Conservation (phyloP, 768 basidiomycete species). For the Lentinula boryana region DNA sequence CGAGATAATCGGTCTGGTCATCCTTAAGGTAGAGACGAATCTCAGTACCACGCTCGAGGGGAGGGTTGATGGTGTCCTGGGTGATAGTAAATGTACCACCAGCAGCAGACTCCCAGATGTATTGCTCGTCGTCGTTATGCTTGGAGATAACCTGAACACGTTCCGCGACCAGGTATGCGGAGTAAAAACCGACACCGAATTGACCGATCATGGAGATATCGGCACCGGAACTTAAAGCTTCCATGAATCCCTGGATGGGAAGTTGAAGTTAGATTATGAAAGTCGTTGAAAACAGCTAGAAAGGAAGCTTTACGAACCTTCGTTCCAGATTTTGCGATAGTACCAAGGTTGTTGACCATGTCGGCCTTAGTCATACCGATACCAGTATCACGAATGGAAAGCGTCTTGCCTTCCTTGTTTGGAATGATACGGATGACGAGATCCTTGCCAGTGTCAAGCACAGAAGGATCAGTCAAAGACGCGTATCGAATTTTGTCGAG, state of each 20-base stretch:
- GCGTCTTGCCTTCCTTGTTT: slow-evolving; percentile 92
- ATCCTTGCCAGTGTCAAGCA: slow-evolving; percentile 87
- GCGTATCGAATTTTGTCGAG: slow-evolving; percentile 99
- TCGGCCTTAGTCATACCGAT: slow-evolving; percentile 99
- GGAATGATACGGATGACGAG: slow-evolving; percentile 92
- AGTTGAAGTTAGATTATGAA: slow-evolving; percentile 5
- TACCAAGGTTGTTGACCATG: slow-evolving; percentile 98
- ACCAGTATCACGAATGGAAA: slow-evolving; percentile 92
- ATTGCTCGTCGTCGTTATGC: slow-evolving; percentile 99
- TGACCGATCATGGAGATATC: slow-evolving; percentile 97
- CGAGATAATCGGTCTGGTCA: slow-evolving; percentile 97
- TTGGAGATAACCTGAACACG: slow-evolving; percentile 98
- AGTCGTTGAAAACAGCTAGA: not conserved
- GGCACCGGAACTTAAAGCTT: slow-evolving; percentile 86
- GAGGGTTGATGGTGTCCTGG: slow-evolving; percentile 81
- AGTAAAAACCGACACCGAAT: slow-evolving; percentile 99
- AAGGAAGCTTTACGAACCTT: slow-evolving; percentile 45
- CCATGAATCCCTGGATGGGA: slow-evolving; percentile 89
- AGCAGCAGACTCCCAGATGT: slow-evolving; percentile 99
- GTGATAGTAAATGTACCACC: slow-evolving; percentile 99
- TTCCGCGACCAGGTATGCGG: slow-evolving; percentile 98
- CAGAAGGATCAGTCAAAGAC: slow-evolving; percentile 89
- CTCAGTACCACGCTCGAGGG: slow-evolving; percentile 91
- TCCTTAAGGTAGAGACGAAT: slow-evolving; percentile 94
- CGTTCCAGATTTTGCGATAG: slow-evolving; percentile 91